Evolutionary conservation across 1,139 yeast species (phyloP), one percentile per base, ranked within the genome.

Genomic region (Petasospora rhodanensis): DNA sequence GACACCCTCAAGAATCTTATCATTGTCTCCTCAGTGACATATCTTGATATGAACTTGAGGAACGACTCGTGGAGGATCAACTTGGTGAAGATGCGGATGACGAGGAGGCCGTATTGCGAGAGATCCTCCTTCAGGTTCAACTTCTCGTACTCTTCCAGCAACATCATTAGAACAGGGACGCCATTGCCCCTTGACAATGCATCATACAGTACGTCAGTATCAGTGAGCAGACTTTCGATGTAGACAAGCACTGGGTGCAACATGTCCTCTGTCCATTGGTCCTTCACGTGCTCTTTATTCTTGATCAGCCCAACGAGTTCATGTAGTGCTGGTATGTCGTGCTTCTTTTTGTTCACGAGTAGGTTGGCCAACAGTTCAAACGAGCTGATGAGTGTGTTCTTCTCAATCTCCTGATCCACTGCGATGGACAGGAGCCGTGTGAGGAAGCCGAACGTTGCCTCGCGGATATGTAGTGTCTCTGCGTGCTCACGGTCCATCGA

Each of bases 11-110:
- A 38, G 14, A 54, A 41, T 19, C 54, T 38, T 3, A 51, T 35
- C 17, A 51, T 51, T 10, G 33, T 31, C 0, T 25, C 33, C 11
- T 38, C 42, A 2, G 34, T 33, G 22, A 53, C 43, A 7, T 40
- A 34, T 1, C 28, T 21, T 9, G 57, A 45, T 9, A 55, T 41
- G 14, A 40, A 43, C 24, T 54, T 44, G 17, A 65, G 37, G 35
- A 60, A 59, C 1, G 69, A 60, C 42, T 64, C 71, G 44, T 64
- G 65, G 3, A 54, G 34, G 4, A 62, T 34, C 10, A 55, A 20
- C 12, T 40, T 49, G 5, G 31, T 36, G 35, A 45, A 55, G 4
- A 53, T 43, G 5, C 33, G 38, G 14, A 49, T 31, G 7, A 42
- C 23, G 6, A 41, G 29, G 9, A 42, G 9, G 2, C 34, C 49